phyloP scores from a whole-genome alignment of 306 rosid species.

The Rosa persica region DNA sequence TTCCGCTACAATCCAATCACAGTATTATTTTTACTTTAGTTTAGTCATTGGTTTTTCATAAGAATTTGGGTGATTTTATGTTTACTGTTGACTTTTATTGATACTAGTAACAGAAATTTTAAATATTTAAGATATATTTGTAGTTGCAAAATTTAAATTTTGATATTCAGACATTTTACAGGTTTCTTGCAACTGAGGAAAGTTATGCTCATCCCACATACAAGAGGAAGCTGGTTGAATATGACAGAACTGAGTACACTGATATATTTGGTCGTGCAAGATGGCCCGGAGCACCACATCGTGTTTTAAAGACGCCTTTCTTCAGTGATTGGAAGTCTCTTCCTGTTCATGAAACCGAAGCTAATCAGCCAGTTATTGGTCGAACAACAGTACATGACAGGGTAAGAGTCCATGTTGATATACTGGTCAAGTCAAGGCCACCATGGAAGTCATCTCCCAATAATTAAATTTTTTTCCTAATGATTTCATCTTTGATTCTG shows the following conservation, averaged over 20 bases:
- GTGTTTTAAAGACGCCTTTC: constrained; percentile 72
- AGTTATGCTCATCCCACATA: constrained; percentile 78
- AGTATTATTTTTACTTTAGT: too few relatives aligned
- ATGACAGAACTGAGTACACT: constrained; percentile 63
- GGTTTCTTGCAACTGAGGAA: constrained; percentile 85
- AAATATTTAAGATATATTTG: neutral
- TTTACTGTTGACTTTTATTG: too few relatives aligned
- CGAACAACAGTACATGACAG: constrained; percentile 58
- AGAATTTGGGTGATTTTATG: too few relatives aligned
- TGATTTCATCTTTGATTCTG: neutral
- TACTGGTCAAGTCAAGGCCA: neutral
- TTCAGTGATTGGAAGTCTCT: constrained; percentile 64
- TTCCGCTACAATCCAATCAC: too few relatives aligned
- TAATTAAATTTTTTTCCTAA: neutral
- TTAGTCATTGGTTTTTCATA: too few relatives aligned
- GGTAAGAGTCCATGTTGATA: constrained; percentile 38
- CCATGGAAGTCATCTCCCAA: too few relatives aligned
- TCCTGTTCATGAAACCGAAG: constrained; percentile 62
- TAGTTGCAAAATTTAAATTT: neutral
- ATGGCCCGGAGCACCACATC: constrained; percentile 79
- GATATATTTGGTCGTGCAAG: constrained; percentile 78
- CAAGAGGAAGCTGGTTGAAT: constrained; percentile 70
- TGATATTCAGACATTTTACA: constrained; percentile 28
- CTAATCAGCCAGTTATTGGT: constrained; percentile 65
- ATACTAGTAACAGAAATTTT: neutral